Percentiles rank a stretch among this genome's conserved stretches.
These are phyloP conservation scores for Juncus inflexus DNA, from an alignment of 176 grass and related monocot species.

Conservation along the genomic window DNA sequence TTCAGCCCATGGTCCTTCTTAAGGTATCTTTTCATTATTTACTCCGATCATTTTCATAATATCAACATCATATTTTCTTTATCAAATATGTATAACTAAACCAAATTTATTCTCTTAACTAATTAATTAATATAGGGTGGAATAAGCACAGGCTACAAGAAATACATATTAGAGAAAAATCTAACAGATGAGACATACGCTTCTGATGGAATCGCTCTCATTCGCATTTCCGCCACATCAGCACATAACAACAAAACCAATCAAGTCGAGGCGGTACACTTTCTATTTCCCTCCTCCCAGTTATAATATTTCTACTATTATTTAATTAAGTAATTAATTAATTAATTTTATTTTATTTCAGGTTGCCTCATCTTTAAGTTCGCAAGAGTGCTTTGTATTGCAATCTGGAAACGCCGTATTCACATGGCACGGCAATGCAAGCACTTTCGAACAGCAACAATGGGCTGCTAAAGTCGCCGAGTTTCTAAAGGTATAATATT, in stretches of 20 bases:
- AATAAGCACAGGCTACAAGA: constrained; percentile 70
- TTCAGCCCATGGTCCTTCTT: constrained; percentile 90
- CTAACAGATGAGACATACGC: constrained; percentile 56
- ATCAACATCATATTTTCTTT: too few relatives aligned
- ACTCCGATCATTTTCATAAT: too few relatives aligned
- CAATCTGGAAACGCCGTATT: constrained; percentile 92
- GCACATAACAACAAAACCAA: constrained; percentile 75
- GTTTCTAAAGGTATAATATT: constrained; percentile 64
- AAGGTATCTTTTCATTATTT: constrained; percentile 49
- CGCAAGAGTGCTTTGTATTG: constrained; percentile 71
- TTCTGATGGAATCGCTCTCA: constrained; percentile 72
- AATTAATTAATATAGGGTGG: constrained; percentile 48
- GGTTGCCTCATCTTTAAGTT: constrained; percentile 84
- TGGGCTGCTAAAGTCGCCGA: constrained; percentile 81
- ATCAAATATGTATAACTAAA: too few relatives aligned
- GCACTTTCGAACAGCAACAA: constrained; percentile 77
- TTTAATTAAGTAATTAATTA: not conserved
- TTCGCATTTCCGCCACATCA: constrained; percentile 66
- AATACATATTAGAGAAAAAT: constrained; percentile 50
- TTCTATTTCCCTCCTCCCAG: not conserved
- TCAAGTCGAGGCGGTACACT: constrained; percentile 85
- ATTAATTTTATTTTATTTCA: constrained; percentile 33
- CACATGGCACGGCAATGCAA: constrained; percentile 87
- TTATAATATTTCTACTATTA: not conserved
- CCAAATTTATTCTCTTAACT: not conserved